Evolutionary conservation across 306 rosid genomes (phyloP), one percentile per base, ranked within the genome.

Genomic region (Lagenaria siceraria): DNA sequence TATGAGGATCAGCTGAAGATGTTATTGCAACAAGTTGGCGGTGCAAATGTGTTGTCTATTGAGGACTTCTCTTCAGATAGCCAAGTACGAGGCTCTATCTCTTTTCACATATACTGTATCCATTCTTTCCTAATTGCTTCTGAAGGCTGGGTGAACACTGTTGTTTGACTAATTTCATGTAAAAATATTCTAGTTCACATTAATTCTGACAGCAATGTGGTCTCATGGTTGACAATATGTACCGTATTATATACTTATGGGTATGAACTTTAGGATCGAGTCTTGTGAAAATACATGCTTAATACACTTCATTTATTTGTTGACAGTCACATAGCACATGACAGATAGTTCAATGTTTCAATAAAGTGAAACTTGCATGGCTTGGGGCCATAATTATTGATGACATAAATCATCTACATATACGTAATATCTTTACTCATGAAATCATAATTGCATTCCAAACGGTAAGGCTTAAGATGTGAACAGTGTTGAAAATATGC

Each of bases 21-120:
- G 78, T 79, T 90, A 80, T 75, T 94, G 81, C 91, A 87, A 82
- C 91, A 87, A 83, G 88, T 87, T 60, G 82, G 89, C 78, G 96
- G 96, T 77, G 97, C 93, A 77, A 87, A 87, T 88, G 74, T 78
- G 76, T 77, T 81, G 79, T 85, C 83, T 12, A 58, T 84, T 62
- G 87, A 87, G 82, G 93, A 82, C 35, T 88, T 87, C 84, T 81
- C 82, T 84, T 76, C 83, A 19, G 81, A 83, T 78, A 90, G 84
- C 80, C 93, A 83, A 84, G 96, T 93, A 88, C 77, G 93, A 43
- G 75, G 72, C 58, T 60, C 74, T 59, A 80, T 56, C 48, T 81
- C 31, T 75, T 54, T 70, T 31, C 10, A 22, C 33, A 49, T 55
- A 36, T 55, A 36, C 55, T 66, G 21, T 58, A 0, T 19, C 11